Conservation (phyloP, 192 early-diverging fungal species). For the Backusella westeae region DNA sequence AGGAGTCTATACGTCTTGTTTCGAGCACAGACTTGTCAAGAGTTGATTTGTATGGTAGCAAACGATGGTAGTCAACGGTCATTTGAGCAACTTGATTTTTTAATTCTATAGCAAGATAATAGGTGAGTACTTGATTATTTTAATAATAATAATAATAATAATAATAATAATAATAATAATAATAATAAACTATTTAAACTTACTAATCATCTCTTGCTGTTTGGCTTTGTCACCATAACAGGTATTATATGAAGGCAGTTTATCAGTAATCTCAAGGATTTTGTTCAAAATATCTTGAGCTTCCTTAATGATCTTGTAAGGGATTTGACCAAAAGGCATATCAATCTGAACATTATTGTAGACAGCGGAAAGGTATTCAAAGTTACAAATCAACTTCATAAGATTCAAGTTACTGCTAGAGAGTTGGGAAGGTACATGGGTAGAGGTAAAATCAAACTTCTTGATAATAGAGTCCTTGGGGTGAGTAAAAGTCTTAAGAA, state of each 20-base stretch:
- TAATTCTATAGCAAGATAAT: not conserved
- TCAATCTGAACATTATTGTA: constrained; percentile 63
- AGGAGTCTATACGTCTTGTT: not conserved
- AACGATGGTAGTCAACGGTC: constrained; percentile 57
- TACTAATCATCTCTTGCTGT: constrained; percentile 3
- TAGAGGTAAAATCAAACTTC: constrained; percentile 19
- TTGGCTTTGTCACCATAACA: not conserved
- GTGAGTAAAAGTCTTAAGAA: constrained; percentile 5
- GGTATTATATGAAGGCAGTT: not conserved
- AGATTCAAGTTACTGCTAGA: constrained; percentile 53
- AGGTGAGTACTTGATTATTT: not conserved
- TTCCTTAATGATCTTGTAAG: constrained; percentile 55
- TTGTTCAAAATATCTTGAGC: constrained; percentile 58
- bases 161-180: too few relatives aligned
- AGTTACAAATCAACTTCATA: constrained; percentile 70
- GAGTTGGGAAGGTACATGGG: constrained; percentile 40
- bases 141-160: not conserved
- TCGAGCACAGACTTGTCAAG: constrained; percentile 34
- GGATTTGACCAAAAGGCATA: constrained; percentile 78
- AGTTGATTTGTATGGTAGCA: constrained; percentile 62
- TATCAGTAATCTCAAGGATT: constrained; percentile 46
- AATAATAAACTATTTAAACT: not conserved
- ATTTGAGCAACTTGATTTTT: not conserved
- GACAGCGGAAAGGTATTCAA: constrained; percentile 50
- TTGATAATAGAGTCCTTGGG: constrained; percentile 24